Base-by-base conservation (phyloP, 2,329 filamentous ascomycete species). In the Plenodomus biglobosus region DNA sequence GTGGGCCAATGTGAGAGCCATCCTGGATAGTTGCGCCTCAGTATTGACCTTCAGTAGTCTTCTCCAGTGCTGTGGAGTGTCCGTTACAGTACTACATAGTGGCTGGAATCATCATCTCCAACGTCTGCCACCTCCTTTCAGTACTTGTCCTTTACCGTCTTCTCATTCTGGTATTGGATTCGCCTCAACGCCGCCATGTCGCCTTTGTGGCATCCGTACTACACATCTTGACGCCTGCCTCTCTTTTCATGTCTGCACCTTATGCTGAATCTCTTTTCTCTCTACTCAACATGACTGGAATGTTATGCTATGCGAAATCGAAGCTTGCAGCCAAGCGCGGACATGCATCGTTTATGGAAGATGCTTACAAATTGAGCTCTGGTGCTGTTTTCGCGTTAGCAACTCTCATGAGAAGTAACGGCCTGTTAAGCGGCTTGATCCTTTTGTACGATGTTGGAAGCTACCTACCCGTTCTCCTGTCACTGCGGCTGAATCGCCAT, bases 241-340 rank as follows among this genome's bases (percentile, higher is more conserved):
- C 92, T 0, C 73, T 96, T 2, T 97, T 99, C 67, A 81, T 99
- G 16, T 92, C 87, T 0, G 87, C 92, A 0, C 90, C 92, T 0
- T 95, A 94, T 70, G 81, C 84, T 8, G 94, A 99, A 74, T 84
- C 87, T 54, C 71, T 86, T 0, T 96, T 91, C 70, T 85, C 92
- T 0, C 77, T 88, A 18, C 76, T 96, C 27, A 88, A 87, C 35
- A 89, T 96, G 61, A 59, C 79, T 0, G 94, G 90, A 1, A 85
- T 85, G 62, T 78, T 88, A 22, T 69, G 87, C 40, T 94, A 92
- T 67, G 81, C 82, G 1, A 76, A 78, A 38, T 75, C 62, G 35
- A 62, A 40, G 34, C 56, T 38, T 27, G 45, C 44, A 21, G 45
- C 30, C 38, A 40, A 35, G 37, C 21, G 30, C 15, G 39, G 62